Percentiles rank a stretch among this genome's conserved stretches.
phyloP scores from a whole-genome alignment of 768 basidiomycete genomes.

The Auricularia heimuer region DNA sequence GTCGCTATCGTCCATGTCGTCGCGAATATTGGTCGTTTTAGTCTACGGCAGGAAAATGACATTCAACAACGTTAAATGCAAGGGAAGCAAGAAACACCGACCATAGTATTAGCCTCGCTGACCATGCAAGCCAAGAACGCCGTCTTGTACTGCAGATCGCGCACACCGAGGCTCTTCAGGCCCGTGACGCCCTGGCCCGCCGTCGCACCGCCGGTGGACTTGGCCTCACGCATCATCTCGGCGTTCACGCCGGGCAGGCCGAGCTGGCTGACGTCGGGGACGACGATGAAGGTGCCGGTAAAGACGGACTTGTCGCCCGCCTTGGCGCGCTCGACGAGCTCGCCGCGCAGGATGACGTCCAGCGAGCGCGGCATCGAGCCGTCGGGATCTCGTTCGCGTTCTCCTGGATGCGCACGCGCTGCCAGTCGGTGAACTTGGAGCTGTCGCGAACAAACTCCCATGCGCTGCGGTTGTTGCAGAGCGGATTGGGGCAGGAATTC shows the following conservation, averaged over 20 bases:
- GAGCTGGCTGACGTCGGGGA: conserved; percentile 94
- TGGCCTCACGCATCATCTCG: conserved; percentile 81
- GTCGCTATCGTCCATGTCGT: conserved; percentile 75
- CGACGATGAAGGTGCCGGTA: conserved; percentile 95
- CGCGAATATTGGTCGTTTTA: conserved; percentile 76
- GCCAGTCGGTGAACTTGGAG: conserved; percentile 98
- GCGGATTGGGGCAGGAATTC: conserved; percentile 85
- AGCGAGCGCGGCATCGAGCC: conserved; percentile 93
- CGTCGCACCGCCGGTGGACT: conserved; percentile 45
- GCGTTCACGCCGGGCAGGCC: conserved; percentile 93
- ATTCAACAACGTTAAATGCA: not conserved
- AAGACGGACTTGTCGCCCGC: conserved; percentile 99
- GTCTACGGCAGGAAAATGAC: not conserved
- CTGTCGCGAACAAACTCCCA: conserved; percentile 96
- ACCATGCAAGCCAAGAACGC: conserved; percentile 99
- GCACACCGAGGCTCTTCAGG: conserved; percentile 85
- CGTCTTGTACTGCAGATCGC: conserved; percentile 96
- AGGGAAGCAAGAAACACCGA: conserved; percentile 18
- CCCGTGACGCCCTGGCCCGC: conserved; percentile 64
- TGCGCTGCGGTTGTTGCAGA: conserved; percentile 78
- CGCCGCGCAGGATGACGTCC: conserved; percentile 90
- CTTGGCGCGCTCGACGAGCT: conserved; percentile 97
- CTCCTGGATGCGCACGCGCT: conserved; percentile 98
- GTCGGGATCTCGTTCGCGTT: conserved; percentile 98
- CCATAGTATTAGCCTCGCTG: conserved; percentile 78